These are phyloP conservation scores for Termitomyces sp. DNA, from an alignment of 768 basidiomycete species.

Conservation along the genomic window DNA sequence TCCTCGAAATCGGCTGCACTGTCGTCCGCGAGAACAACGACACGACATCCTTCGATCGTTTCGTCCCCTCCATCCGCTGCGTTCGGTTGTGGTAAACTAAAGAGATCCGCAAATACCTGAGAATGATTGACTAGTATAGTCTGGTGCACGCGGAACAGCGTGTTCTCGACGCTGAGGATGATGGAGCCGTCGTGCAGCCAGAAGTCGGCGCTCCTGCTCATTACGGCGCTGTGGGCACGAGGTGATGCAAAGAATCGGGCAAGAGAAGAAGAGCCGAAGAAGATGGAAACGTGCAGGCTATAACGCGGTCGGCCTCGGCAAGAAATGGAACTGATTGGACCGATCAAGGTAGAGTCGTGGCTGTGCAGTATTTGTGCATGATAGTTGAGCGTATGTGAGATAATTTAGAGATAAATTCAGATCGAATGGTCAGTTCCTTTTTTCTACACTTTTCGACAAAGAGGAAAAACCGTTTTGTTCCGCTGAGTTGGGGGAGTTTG, in stretches of 20 bases:
- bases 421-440: background rate
- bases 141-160: slow-evolving; percentile 43
- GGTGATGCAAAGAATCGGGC: background rate
- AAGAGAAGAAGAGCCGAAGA: background rate
- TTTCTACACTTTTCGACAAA: background rate
- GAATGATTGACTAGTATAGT: slow-evolving; percentile 52
- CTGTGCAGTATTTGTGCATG: background rate
- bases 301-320: background rate
- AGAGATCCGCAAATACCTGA: slow-evolving; percentile 62
- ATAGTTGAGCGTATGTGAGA: background rate
- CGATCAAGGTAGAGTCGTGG: background rate
- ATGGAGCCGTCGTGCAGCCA: slow-evolving; percentile 49
- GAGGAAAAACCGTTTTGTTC: no score
- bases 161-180: slow-evolving; percentile 35
- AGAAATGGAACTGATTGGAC: background rate
- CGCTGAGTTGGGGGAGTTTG: no score
- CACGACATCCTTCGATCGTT: slow-evolving; percentile 46
- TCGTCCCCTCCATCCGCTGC: slow-evolving; percentile 21
- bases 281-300: slow-evolving; percentile 2
- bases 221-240: background rate
- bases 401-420: background rate
- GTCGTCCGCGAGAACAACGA: slow-evolving; percentile 47
- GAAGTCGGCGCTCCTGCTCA: slow-evolving; percentile 24
- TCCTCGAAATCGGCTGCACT: slow-evolving; percentile 43
- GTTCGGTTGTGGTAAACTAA: slow-evolving; percentile 52